These are phyloP conservation scores for Tetrahymena thermophila DNA, from an alignment of 73 alveolate genomes.

Conservation along the genomic window DNA sequence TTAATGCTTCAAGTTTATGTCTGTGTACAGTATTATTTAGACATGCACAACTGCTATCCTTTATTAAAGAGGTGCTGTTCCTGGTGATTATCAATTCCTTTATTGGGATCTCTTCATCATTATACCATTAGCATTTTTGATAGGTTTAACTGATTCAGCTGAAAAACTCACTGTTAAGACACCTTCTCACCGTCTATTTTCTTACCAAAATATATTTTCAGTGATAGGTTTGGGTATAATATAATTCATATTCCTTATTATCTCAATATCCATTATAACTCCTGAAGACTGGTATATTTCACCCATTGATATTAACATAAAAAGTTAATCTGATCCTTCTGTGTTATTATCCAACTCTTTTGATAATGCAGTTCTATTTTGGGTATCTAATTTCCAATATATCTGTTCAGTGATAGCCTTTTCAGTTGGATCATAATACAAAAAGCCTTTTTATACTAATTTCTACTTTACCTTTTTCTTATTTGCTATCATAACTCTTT, in stretches of 20 bases:
- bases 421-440: not conserved
- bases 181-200: not conserved
- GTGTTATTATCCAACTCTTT: not conserved
- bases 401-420: not conserved
- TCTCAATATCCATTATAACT: not conserved
- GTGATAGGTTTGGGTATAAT: not conserved
- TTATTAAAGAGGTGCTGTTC: constrained; percentile 58
- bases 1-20: constrained; percentile 87
- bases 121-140: constrained; percentile 75
- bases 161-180: constrained; percentile 32
- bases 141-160: constrained; percentile 84
- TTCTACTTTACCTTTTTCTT: not conserved
- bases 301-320: not conserved
- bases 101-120: constrained; percentile 74
- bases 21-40: constrained; percentile 81
- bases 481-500: not conserved
- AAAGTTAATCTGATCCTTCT: not conserved
- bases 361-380: not conserved
- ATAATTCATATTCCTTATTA: not conserved
- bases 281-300: not conserved
- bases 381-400: not conserved
- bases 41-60: constrained; percentile 57
- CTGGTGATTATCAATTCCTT: constrained; percentile 76
- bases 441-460: not conserved
- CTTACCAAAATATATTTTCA: not conserved